Conservation (phyloP, 2,329 filamentous ascomycete species). For the Lachnellula cervina region DNA sequence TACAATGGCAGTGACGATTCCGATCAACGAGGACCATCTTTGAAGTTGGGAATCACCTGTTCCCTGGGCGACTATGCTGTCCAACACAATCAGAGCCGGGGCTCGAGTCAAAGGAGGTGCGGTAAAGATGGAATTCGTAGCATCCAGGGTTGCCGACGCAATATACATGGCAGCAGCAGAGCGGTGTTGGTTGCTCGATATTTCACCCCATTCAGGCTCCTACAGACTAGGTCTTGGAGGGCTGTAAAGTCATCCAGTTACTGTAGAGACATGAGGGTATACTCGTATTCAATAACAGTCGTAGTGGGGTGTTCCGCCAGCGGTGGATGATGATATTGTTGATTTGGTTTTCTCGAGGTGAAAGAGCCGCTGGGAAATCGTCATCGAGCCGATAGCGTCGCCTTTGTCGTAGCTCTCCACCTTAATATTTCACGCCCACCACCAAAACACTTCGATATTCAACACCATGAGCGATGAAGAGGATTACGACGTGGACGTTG, state of each 20-base stretch:
- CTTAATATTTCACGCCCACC: background rate
- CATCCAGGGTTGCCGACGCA: slow-evolving; percentile 15
- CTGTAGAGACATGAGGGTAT: slow-evolving; percentile 5
- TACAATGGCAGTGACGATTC: slow-evolving; percentile 85
- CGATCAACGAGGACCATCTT: slow-evolving; percentile 89
- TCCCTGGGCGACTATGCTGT: background rate
- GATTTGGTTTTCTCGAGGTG: background rate
- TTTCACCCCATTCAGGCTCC: slow-evolving; percentile 20
- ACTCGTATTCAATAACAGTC: background rate
- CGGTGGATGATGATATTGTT: background rate
- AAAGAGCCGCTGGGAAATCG: background rate
- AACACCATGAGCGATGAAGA: slow-evolving; percentile 54
- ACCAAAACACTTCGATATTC: slow-evolving; percentile 10
- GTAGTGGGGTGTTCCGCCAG: background rate
- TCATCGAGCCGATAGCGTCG: background rate
- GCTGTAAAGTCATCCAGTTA: background rate
- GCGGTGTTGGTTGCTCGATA: slow-evolving; percentile 4
- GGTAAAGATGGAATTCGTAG: slow-evolving; percentile 10
- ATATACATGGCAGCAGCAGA: slow-evolving; percentile 27
- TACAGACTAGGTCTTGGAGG: slow-evolving; percentile 3
- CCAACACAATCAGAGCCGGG: background rate
- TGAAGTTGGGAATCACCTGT: slow-evolving; percentile 47
- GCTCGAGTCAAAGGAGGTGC: slow-evolving; percentile 3
- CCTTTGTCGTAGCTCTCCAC: background rate
- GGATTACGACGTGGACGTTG: slow-evolving; percentile 52